A percentile compares a stretch with the other conserved stretches of the same genome.
phyloP scores from a whole-genome alignment of 148 eudicot genomes.

The Talinum fruticosum region DNA sequence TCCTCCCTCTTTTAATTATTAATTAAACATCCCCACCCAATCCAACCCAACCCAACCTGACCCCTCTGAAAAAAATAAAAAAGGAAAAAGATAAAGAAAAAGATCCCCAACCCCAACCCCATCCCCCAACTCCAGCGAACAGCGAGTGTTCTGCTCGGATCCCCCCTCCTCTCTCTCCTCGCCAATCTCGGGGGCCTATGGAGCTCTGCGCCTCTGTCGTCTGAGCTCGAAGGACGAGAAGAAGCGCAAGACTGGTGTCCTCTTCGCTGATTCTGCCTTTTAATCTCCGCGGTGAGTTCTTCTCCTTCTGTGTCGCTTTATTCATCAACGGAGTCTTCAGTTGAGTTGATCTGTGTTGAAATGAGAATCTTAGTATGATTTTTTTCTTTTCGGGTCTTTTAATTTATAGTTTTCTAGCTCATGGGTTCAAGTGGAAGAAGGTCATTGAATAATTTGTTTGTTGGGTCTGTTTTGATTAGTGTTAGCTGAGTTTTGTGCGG shows the following conservation, averaged over 20 bases:
- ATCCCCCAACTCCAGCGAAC: background rate
- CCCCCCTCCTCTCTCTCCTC: constrained; percentile 12
- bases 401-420: background rate
- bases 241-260: background rate
- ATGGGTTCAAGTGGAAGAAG: background rate
- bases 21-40: background rate
- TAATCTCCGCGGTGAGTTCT: background rate
- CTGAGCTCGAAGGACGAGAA: background rate
- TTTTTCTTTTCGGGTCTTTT: background rate
- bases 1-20: background rate
- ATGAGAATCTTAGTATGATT: background rate
- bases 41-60: background rate
- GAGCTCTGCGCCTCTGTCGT: background rate
- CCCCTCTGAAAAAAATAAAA: background rate
- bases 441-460: background rate
- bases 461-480: background rate
- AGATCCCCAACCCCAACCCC: too few species aligned
- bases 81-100: background rate
- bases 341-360: background rate
- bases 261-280: background rate
- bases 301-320: background rate
- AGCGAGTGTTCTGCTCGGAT: background rate
- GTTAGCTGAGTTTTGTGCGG: too few species aligned
- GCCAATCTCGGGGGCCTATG: background rate
- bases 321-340: background rate